Conservation (phyloP, 2,329 filamentous ascomycete species). For the Coniochaeta sp. region DNA sequence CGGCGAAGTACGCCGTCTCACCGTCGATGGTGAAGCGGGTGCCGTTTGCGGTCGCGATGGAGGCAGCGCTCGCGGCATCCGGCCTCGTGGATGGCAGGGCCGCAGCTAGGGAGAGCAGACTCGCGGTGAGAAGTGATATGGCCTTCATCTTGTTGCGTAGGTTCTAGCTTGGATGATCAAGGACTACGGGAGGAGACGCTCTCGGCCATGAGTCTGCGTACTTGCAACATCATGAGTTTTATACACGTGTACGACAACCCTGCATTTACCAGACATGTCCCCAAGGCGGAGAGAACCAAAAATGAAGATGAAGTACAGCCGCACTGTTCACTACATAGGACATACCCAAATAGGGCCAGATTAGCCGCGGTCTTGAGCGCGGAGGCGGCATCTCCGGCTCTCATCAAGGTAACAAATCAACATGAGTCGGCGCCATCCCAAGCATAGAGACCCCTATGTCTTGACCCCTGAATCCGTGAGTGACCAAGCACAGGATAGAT, state of each 20-base stretch:
- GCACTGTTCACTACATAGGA: background rate
- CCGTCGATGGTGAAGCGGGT: conserved; percentile 32
- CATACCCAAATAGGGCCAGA: conserved; percentile 7
- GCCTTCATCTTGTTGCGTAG: conserved; percentile 9
- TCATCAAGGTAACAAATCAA: conserved; percentile 9
- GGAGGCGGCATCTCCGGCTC: conserved; percentile 13
- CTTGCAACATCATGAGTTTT: background rate
- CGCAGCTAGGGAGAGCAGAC: conserved; percentile 10
- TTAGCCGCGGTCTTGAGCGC: conserved; percentile 10
- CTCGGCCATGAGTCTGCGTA: background rate
- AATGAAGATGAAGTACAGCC: background rate
- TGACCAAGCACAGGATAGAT: background rate
- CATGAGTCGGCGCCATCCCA: background rate
- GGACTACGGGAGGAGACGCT: background rate
- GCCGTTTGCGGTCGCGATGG: conserved; percentile 11
- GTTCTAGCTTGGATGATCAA: background rate
- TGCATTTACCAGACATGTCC: background rate
- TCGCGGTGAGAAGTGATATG: conserved; percentile 6
- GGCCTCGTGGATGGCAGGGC: conserved; percentile 5
- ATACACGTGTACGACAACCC: background rate
- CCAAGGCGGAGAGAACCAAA: background rate
- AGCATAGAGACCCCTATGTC: background rate
- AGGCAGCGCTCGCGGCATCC: conserved; percentile 1
- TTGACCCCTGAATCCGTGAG: background rate
- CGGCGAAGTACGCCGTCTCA: conserved; percentile 38